Evolutionary conservation across 306 rosid genomes (phyloP), one percentile per base, ranked within the genome.

Genomic region (Rosa multiflora): DNA sequence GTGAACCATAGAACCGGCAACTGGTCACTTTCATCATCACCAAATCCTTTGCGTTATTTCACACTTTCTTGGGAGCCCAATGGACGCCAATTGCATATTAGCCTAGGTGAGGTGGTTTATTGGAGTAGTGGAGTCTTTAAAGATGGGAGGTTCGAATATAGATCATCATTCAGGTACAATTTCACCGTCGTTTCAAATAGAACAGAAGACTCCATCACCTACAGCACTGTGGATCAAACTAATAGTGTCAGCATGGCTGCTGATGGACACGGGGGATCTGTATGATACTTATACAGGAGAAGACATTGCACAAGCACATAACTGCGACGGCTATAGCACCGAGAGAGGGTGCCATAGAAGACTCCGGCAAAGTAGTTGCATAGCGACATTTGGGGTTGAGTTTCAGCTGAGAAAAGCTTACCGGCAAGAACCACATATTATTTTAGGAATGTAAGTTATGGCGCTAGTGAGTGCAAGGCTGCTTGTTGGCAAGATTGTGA

Each of bases 21-120:
- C 75, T 0, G 79, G 81, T 55, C 72, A 18, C 29, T 85, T 26
- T 67, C 63, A 29, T 74, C 84, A 64, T 10, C 40, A 26, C 35
- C 67, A 4, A 7, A 17, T 26, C 18, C 81, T 18, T 83, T 77
- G 39, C 18, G 39, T 12, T 4, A 81, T 18, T 86, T 80, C 66
- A 74, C 3, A 1, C 79, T 86, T 47, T 80, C 78, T 17, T 86
- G 89, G 85, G 83, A 82, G 2, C 48, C 80, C 2, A 48, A 0
- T 3, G 13, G 0, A 21, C 20, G 4, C 14, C 49, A 82, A 32
- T 52, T 82, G 78, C 15, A 35, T 44, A 52, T 82, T n/a, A 42
- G 20, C 61, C 26, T 11, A 52, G 26, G 8, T 8, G 70, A 58
- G 43, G 15, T 51, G 21, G 29, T 77, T 53, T 77, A 77, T 23